These are phyloP conservation scores for Physaria fendleri DNA, from an alignment of 345 rosid genomes.

Conservation along the genomic window DNA sequence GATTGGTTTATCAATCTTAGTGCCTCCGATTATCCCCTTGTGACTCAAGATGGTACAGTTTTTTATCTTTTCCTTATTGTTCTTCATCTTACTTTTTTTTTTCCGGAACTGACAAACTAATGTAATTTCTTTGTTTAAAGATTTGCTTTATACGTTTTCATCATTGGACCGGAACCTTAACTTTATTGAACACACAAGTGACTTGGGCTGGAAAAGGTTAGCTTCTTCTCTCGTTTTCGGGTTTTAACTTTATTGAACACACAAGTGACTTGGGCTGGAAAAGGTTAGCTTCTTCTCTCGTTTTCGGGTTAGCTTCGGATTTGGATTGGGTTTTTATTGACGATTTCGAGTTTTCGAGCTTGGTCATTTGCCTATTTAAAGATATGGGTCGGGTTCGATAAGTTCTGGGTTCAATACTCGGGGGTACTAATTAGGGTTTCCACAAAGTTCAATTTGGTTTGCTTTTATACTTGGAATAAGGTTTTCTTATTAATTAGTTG, in stretches of 20 bases:
- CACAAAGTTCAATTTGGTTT: no score
- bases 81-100: background rate
- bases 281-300: constrained; percentile 53
- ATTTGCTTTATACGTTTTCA: constrained; percentile 68
- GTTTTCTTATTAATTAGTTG: background rate
- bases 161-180: constrained; percentile 58
- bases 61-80: background rate
- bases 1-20: constrained; percentile 99
- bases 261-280: constrained; percentile 89
- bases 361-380: no score
- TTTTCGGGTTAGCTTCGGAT: no score
- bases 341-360: no score
- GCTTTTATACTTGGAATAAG: no score
- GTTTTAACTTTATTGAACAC: constrained; percentile 79
- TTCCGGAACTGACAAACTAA: constrained; percentile 34
- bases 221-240: constrained; percentile 17
- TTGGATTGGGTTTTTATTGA: no score
- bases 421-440: no score
- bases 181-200: constrained; percentile 86
- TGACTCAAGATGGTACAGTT: constrained; percentile 86
- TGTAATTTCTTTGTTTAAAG: constrained; percentile 54
- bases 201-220: constrained; percentile 90
- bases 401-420: no score
- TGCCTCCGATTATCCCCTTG: constrained; percentile 97
- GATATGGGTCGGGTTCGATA: no score